These are phyloP conservation scores for Pleurotus pulmonarius DNA, from an alignment of 768 basidiomycete species.

Conservation along the genomic window DNA sequence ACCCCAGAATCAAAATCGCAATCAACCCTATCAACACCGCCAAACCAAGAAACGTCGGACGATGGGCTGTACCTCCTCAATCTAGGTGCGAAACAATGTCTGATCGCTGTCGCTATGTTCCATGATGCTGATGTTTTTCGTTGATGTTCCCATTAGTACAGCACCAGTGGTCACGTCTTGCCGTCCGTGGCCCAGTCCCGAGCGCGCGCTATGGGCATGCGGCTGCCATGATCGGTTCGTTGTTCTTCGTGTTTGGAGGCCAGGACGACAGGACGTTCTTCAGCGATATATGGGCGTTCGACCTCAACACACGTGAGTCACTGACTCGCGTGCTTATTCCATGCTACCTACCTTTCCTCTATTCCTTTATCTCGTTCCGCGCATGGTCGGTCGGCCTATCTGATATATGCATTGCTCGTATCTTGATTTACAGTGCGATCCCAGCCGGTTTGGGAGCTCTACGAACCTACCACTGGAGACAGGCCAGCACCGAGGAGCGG, in stretches of 20 bases:
- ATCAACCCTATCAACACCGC: too few species aligned
- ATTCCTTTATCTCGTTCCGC: neutral
- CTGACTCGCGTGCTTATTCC: neutral
- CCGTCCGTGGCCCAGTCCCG: constrained; percentile 73
- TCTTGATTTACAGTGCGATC: constrained; percentile 58
- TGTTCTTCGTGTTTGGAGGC: constrained; percentile 94
- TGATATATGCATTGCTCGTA: neutral
- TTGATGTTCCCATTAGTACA: constrained; percentile 49
- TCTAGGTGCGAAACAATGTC: constrained; percentile 57
- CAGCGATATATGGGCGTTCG: constrained; percentile 94
- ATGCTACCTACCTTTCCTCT: neutral
- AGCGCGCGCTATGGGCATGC: constrained; percentile 94
- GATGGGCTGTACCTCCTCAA: constrained; percentile 93
- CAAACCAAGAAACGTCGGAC: constrained; percentile 68
- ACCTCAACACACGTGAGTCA: constrained; percentile 84
- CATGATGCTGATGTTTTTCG: neutral
- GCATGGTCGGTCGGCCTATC: too few species aligned
- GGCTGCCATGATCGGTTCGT: constrained; percentile 85
- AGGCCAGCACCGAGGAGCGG: constrained; percentile 84
- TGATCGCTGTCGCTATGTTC: neutral
- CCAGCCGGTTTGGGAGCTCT: constrained; percentile 81
- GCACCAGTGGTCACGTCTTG: constrained; percentile 90
- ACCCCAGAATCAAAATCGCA: constrained; percentile 38
- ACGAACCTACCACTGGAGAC: constrained; percentile 53
- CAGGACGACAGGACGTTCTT: constrained; percentile 93